A percentile compares a stretch with the other conserved stretches of the same genome.
Conservation (phyloP, 352 stramenopile genomes). For the Globisporangium orthogonon region DNA sequence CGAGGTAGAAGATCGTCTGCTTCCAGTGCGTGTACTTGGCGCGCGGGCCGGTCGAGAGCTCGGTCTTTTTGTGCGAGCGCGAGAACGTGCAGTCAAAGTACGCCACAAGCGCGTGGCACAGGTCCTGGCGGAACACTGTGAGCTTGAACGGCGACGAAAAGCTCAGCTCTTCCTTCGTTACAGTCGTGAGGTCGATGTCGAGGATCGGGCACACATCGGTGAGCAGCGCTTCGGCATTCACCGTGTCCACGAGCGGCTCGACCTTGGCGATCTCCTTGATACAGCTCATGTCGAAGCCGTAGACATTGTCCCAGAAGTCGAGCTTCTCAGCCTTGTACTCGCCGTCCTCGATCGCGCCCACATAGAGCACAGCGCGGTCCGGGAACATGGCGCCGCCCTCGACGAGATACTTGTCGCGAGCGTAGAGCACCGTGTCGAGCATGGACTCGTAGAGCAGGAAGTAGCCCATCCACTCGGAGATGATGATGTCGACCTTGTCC, state of each 20-base stretch:
- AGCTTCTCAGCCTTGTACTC: constrained; percentile 93
- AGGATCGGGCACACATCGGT: constrained; percentile 91
- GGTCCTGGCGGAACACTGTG: constrained; percentile 90
- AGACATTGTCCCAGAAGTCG: constrained; percentile 98
- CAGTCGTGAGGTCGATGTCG: constrained; percentile 88
- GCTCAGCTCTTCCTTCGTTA: constrained; percentile 92
- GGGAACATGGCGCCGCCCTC: constrained; percentile 93
- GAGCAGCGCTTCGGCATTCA: constrained; percentile 89
- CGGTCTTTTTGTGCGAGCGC: constrained; percentile 91
- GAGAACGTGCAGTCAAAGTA: constrained; percentile 99
- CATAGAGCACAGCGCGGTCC: constrained; percentile 93
- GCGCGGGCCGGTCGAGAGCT: constrained; percentile 93
- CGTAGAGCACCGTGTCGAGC: constrained; percentile 95
- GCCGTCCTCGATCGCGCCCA: constrained; percentile 95
- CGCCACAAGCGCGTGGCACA: constrained; percentile 93
- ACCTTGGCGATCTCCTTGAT: constrained; percentile 96
- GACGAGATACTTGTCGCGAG: constrained; percentile 95
- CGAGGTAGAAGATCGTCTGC: constrained; percentile 97
- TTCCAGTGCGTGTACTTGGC: constrained; percentile 99
- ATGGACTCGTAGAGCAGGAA: constrained; percentile 98
- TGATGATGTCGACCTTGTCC: constrained; percentile 95
- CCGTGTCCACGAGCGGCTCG: constrained; percentile 97
- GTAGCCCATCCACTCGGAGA: constrained; percentile 99
- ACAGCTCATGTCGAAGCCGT: constrained; percentile 99
- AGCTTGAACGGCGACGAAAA: constrained; percentile 92